These are phyloP conservation scores for Trichoderma orchidacearum DNA, from an alignment of 495 filamentous ascomycete species.

Conservation along the genomic window DNA sequence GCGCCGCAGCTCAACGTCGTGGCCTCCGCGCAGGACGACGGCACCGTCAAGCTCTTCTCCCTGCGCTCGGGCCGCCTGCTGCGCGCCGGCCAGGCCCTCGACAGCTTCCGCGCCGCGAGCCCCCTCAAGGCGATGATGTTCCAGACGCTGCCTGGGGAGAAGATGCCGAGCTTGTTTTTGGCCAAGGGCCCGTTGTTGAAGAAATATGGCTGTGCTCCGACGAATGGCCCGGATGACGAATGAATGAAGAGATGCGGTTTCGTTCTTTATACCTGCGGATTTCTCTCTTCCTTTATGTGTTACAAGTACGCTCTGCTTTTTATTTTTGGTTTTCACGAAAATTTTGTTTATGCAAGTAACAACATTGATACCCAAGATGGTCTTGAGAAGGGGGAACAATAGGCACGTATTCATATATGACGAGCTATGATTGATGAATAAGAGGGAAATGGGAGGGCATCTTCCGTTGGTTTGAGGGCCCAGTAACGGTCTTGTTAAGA, in stretches of 20 bases:
- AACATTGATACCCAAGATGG: too few species aligned
- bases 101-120: conserved; percentile 1
- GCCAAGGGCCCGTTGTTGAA: background rate
- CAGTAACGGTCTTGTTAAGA: too few species aligned
- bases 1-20: conserved; percentile 17
- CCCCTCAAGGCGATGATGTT: conserved; percentile 16
- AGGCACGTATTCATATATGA: too few species aligned
- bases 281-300: too few species aligned
- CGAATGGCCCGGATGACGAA: background rate
- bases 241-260: background rate
- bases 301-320: too few species aligned
- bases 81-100: conserved; percentile 3
- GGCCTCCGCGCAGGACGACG: conserved; percentile 28
- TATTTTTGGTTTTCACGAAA: too few species aligned
- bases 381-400: too few species aligned
- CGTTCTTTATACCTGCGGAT: background rate
- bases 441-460: too few species aligned
- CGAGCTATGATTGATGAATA: too few species aligned
- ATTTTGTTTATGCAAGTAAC: too few species aligned
- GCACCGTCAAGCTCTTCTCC: conserved; percentile 25
- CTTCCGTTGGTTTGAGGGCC: too few species aligned
- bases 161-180: background rate
- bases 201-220: background rate
- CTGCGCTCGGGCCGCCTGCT: conserved; percentile 18
- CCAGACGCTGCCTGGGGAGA: conserved; percentile 9